phyloP scores from a whole-genome alignment of 148 eudicot species.

The Vaccinium macrocarpon region DNA sequence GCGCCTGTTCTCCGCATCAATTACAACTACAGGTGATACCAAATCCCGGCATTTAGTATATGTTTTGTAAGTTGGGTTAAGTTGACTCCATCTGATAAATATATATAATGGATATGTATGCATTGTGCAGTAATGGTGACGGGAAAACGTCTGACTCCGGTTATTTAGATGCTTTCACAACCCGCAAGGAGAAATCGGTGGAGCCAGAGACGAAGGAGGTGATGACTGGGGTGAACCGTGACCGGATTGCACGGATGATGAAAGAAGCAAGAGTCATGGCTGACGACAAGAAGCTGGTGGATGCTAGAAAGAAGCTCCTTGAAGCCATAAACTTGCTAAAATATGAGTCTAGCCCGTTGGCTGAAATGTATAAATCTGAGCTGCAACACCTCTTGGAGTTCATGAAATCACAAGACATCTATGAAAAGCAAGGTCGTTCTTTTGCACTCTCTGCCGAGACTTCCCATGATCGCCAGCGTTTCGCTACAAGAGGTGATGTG shows the following conservation, averaged over 20 bases:
- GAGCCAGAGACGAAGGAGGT: conserved; percentile 2
- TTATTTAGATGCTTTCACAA: no score
- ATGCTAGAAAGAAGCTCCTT: no score
- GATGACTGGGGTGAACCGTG: background rate
- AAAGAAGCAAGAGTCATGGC: background rate
- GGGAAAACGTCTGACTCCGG: no score
- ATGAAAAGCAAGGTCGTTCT: background rate
- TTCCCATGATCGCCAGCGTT: background rate
- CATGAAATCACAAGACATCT: background rate
- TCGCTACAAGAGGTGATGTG: background rate
- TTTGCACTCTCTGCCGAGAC: background rate
- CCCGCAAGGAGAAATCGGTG: background rate
- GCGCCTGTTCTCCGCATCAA: background rate
- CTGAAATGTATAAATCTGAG: background rate
- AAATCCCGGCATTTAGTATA: no score
- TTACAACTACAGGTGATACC: conserved; percentile 15
- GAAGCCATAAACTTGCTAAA: background rate
- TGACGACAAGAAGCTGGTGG: background rate
- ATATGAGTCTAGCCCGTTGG: background rate
- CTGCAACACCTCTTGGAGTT: background rate
- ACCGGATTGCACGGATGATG: background rate
- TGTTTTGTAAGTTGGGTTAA: no score
- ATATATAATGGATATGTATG: no score
- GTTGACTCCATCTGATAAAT: no score
- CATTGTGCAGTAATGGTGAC: no score